Base-by-base conservation (phyloP, 2,329 filamentous ascomycete species). In the Colletotrichum sp. region DNA sequence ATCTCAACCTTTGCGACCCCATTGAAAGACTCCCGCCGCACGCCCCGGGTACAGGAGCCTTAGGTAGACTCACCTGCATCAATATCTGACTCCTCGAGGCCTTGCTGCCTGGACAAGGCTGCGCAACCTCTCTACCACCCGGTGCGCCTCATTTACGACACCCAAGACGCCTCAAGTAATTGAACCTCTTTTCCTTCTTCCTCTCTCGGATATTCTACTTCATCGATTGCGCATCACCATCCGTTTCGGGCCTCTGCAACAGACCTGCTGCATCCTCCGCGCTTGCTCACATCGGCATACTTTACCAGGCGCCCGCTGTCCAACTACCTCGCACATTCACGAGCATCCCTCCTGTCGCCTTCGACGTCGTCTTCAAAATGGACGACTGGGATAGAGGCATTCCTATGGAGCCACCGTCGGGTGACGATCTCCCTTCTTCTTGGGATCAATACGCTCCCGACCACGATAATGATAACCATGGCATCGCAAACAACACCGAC, bases 81-180 rank as follows among this genome's bases (percentile, higher is more conserved):
- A 28, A 64, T 58, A 65, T 75, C 73, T 73, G 73, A 73, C 64
- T 73, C 48, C 36, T n/a, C 14, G 18, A 52, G 34, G 59, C 18
- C 28, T 68, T 73, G 70, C 73, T 75, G 73, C 73, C 73, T 75
- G 36, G 73, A 69, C 34, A 38, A 75, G 73, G 73, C 70, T 75
- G 58, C 70, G 48, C 58, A 63, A 56, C 73, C 34, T 26, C 69
- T 28, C 21, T 52, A 56, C 38, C n/a, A 26, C 36, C 30, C 36
- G 38, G 32, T 43, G 38, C 43, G 48, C 48, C 56, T 36, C n/a
- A 59, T 18, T 58, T 21, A 28, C 63, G 36, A 36, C 38, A 18
- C 36, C 14, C n/a, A 16, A 55, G 32, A 24, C 16, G 18, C 64
- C n/a, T 16, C 59, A 48, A 34, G 28, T 24, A 64, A 16, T 28